Conservation (phyloP, 2,329 filamentous ascomycete species). For the Epichloe brachyelytri region DNA sequence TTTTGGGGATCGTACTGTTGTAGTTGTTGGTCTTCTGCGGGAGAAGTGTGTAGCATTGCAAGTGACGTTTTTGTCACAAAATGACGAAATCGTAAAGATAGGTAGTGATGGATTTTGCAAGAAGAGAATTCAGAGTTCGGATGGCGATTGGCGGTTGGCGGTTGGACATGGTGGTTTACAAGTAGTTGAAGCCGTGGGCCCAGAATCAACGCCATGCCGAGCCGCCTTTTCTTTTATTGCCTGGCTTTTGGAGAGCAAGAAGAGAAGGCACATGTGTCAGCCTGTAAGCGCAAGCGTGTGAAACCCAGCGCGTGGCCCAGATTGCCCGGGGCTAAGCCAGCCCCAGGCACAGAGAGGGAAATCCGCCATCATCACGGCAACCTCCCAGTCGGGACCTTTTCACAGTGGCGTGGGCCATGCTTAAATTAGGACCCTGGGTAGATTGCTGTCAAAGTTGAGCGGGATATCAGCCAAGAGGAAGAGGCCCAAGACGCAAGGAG, state of each 20-base stretch:
- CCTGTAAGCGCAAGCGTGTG: neutral
- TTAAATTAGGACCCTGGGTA: neutral
- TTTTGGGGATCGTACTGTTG: neutral
- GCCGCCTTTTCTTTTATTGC: neutral
- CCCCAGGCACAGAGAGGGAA: conserved; percentile 4
- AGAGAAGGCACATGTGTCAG: neutral
- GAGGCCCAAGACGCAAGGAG: neutral
- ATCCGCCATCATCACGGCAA: neutral
- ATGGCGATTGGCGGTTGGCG: neutral
- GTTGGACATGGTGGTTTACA: neutral
- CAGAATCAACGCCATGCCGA: conserved; percentile 1
- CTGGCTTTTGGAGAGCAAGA: neutral
- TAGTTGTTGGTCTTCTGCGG: neutral
- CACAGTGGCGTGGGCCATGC: neutral
- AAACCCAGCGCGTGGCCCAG: conserved; percentile 1
- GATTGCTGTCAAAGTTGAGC: neutral
- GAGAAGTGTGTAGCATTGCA: conserved; percentile 1
- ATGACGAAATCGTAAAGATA: neutral
- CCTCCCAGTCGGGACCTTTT: conserved; percentile 4
- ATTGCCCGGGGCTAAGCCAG: conserved; percentile 3
- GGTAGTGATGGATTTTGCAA: neutral
- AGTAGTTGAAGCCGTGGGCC: neutral
- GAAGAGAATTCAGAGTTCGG: neutral
- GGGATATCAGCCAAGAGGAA: neutral
- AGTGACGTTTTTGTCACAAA: neutral